Conservation (phyloP, 2,329 filamentous ascomycete genomes). For the Berkeleyomyces basicola region DNA sequence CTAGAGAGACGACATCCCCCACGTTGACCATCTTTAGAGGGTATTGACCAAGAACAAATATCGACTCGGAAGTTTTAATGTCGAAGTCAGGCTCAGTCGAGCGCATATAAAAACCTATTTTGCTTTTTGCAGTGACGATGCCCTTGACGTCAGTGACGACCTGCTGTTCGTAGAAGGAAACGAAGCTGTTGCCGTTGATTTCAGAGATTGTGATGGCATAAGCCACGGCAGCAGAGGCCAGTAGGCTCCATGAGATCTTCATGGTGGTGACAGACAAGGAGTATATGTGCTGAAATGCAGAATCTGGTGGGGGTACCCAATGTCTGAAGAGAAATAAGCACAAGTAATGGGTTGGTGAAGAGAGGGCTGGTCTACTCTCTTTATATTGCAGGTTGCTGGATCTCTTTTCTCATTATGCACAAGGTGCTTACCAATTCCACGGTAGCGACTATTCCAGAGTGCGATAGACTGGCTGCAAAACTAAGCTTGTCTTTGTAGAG, state of each 20-base stretch:
- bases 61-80: conserved; percentile 41
- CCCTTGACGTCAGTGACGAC: conserved; percentile 43
- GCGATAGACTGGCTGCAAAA: no score
- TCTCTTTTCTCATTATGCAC: no score
- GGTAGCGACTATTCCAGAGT: no score
- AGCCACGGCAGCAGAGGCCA: conserved; percentile 19
- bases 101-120: conserved; percentile 46
- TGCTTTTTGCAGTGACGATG: conserved; percentile 45
- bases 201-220: conserved; percentile 35
- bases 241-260: conserved; percentile 20
- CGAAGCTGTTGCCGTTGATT: conserved; percentile 49
- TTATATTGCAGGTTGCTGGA: no score
- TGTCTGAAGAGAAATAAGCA: neutral
- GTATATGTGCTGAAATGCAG: neutral
- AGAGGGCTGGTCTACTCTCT: no score
- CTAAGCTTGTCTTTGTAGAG: no score
- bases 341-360: no score
- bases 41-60: conserved; percentile 45
- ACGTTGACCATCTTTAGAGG: conserved; percentile 36
- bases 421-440: no score
- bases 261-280: conserved; percentile 16
- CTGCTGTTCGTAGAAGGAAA: conserved; percentile 43
- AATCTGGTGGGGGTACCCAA: neutral
- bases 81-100: conserved; percentile 41
- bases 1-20: conserved; percentile 45